Evolutionary conservation across 306 rosid species (phyloP), one percentile per base, ranked within the genome.

Genomic region (Astragalus membranaceus): DNA sequence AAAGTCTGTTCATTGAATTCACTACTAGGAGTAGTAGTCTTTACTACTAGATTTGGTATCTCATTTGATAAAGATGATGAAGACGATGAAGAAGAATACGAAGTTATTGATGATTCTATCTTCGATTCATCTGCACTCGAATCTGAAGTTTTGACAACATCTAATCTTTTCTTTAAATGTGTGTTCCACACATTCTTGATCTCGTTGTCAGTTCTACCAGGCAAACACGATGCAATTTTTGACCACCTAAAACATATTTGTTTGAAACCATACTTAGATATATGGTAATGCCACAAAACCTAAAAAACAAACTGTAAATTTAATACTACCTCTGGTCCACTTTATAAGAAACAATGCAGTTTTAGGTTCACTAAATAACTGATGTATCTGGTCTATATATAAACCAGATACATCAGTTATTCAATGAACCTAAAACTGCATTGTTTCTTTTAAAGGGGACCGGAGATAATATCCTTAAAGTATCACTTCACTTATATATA

Each of bases 121-220:
- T 86, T 86, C 46, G 87, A 80, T 69, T 83, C 86, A 33, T 85
- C 80, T 0, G 67, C 72, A 6, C 69, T 39, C 46, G 74, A 35
- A 0, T 39, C 58, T 32, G 39, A 79, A 8, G 50, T 72, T 60
- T 85, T 86, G 0, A 20, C 3, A 8, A 26, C 44, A 39, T 9
- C 26, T 61, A 82, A 17, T 77, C 69, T 89, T 76, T 91, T 95
- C 89, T 88, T 89, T n/a, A 95, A 78, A 70, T 91, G 91, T 1
- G 99, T 95, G 84, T 95, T 89, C 99, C 99, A 95, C 63, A 95
- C 91, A 68, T 95, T 95, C 81, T 95, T 91, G 10, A 95, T 95
- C 75, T 95, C 99, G 51, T 95, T 95, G 53, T 95, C 99, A 0
- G 97, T 95, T 54, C 99, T 83, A 44, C 99, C 99, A 0, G 99